Evolutionary conservation across 2,329 filamentous ascomycete species (phyloP), one percentile per base, ranked within the genome.

Genomic region (Penicillium verrucosum): DNA sequence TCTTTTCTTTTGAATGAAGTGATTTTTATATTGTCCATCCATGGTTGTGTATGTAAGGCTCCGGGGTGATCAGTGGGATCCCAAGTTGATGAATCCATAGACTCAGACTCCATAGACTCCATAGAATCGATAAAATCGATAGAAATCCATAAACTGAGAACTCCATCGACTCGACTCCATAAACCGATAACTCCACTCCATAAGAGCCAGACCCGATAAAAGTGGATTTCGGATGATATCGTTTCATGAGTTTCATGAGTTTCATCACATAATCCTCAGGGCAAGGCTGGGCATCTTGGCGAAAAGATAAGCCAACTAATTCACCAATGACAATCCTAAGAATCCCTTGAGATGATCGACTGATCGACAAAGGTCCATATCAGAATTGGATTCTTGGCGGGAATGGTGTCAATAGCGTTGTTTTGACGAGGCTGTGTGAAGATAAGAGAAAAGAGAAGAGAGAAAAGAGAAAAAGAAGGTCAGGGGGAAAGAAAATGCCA

Each of bases 391-490:
- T 32, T 49, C 63, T 64, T 64, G 63, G 60, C 61, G n/a, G 38
- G 25, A 29, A 42, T 46, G 21, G 18, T 34, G n/a, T 51, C 60
- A 61, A 63, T 61, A 63, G 59, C 60, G 46, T 46, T 25, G 37
- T 44, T 32, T 25, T 18, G 4, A 32, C 2, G 41, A 21, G 43
- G 36, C 30, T 55, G 56, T 64, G 61, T 62, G 63, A 60, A 53
- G 54, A 60, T 53, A 58, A 58, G 51, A 32, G 25, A 18, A 57
- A 36, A 30, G 21, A 23, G 21, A 23, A n/a, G n/a, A 58, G 51
- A 32, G 25, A 18, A 57, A 36, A 30, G 21, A 23, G 21, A 23
- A n/a, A 43, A 29, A 10, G 29, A 5, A 29, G 54, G 43, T 57
- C 56, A 61, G 57, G 59, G 58, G 56, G 21, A 2, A 1, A 54